Evolutionary conservation across 2,329 filamentous ascomycete species (phyloP).

Genomic region (Verticillium nubilum): DNA sequence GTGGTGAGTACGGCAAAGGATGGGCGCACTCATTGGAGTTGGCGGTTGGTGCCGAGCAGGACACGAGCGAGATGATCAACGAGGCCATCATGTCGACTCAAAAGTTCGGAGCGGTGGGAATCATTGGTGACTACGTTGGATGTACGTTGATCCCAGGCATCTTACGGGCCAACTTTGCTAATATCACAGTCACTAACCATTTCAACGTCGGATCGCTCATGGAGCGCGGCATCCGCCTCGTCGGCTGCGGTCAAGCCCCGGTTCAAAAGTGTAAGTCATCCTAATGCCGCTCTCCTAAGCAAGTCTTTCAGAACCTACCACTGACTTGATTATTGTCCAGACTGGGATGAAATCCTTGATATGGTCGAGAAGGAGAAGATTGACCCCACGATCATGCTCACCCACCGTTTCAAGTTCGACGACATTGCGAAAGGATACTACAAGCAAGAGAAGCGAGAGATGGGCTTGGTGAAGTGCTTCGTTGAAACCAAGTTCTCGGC

Average conservation of each 20-base stretch:
- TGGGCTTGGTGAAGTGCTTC: constrained; percentile 78
- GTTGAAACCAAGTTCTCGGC: constrained; percentile 53
- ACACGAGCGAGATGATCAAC: constrained; percentile 76
- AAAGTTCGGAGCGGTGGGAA: constrained; percentile 66
- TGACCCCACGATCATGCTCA: constrained; percentile 74
- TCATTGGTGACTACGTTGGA: constrained; percentile 66
- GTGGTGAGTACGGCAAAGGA: constrained; percentile 56
- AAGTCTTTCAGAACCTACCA: too few species aligned
- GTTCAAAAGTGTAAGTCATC: constrained; percentile 57
- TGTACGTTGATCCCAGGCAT: constrained; percentile 36
- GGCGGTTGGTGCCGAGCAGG: constrained; percentile 66
- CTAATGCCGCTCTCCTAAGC: too few species aligned
- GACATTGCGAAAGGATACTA: constrained; percentile 64
- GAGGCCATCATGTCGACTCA: constrained; percentile 73
- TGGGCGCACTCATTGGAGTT: constrained; percentile 56
- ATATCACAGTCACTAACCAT: constrained; percentile 44
- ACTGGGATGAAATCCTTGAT: constrained; percentile 73
- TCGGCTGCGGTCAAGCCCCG: constrained; percentile 60
- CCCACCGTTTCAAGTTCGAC: constrained; percentile 70
- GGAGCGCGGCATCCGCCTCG: constrained; percentile 77
- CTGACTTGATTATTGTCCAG: too few species aligned
- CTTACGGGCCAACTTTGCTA: too few species aligned
- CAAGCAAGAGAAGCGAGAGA: constrained; percentile 55
- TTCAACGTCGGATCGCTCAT: constrained; percentile 81
- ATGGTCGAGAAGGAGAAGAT: constrained; percentile 63